Evolutionary conservation across 106 monocot species (phyloP), one percentile per base, ranked within the genome.

Genomic region (Agapanthus africanus): DNA sequence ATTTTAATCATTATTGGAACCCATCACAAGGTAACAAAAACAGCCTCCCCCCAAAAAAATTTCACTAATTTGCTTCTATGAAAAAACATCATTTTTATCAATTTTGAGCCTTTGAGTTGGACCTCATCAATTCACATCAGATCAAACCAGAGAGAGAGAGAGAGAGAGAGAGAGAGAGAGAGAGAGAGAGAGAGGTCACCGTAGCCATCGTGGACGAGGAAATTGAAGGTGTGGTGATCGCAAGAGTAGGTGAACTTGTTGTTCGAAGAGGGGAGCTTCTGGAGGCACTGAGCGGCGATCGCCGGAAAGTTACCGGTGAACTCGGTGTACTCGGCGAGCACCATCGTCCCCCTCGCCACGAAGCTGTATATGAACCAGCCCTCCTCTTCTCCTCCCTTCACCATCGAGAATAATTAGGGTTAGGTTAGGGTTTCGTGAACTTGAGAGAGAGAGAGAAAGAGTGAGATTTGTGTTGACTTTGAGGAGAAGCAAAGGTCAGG

Each of bases 221-320:
- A 93, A 50, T 85, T 93, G 81, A 92, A 92, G 61, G 80, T 88
- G 77, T 92, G 83, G 50, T 60, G 71, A 37, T 93, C 92, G 81
- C 92, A 93, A n/a, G 79, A 54, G 72, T 88, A 93, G 33, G 85
- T 81, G 72, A 81, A 85, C 46, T 62, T 67, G 71, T 83, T 83
- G 81, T 88, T 83, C 42, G 87, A 78, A 56, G 80, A 80, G 14
- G 88, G 88, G 10, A 93, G 88, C 71, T 81, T 78, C 70, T 88
- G 88, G 62, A 93, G 81, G 80, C 92, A 93, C 77, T 87, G 92
- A 32, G 75, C 81, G 25, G 92, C 88, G 73, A 92, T 88, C 31
- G 85, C 83, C 63, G 92, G 88, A 33, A 93, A 93, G 72, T 93
- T 88, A 1, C 92, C 92, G 63, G 92, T 88, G 79, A 77, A 93